Percentiles rank a stretch among this genome's conserved stretches.
phyloP scores from a whole-genome alignment of 2,329 filamentous ascomycete genomes.

The Aspergillus aculeatus region DNA sequence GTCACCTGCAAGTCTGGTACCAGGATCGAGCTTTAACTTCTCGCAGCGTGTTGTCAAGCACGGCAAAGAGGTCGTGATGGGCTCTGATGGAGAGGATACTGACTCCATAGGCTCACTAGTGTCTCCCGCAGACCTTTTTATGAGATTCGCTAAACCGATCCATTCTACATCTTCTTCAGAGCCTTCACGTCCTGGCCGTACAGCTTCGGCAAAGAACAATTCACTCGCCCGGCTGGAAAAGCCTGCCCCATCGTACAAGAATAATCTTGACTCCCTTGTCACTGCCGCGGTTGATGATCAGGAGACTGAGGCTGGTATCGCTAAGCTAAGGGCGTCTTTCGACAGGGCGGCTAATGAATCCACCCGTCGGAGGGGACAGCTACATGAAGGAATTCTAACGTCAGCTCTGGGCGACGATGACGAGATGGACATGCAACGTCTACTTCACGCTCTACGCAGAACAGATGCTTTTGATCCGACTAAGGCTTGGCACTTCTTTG shows the following conservation, averaged over 20 bases:
- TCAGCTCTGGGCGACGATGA: constrained; percentile 48
- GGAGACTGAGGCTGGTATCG: constrained; percentile 55
- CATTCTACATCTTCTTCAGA: constrained; percentile 6
- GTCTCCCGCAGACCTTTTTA: constrained; percentile 54
- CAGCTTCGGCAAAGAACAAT: constrained; percentile 19
- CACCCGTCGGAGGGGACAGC: constrained; percentile 10
- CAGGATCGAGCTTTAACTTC: constrained; percentile 25
- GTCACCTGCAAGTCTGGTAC: constrained; percentile 20
- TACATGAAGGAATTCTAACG: constrained; percentile 44
- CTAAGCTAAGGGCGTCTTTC: constrained; percentile 37
- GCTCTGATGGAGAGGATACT: constrained; percentile 70
- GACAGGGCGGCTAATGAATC: constrained; percentile 7
- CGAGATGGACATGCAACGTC: constrained; percentile 44
- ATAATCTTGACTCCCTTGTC: constrained; percentile 62
- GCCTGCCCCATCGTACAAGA: constrained; percentile 55
- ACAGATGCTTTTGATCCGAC: constrained; percentile 58
- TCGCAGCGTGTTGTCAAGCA: constrained; percentile 57
- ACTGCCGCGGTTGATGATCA: constrained; percentile 60
- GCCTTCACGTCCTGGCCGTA: constrained; percentile 16
- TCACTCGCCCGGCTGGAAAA: constrained; percentile 8
- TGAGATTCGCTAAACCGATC: constrained; percentile 21
- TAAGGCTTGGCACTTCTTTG: constrained; percentile 60
- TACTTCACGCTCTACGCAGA: constrained; percentile 58
- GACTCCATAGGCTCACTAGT: constrained; percentile 57
- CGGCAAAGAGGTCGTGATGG: constrained; percentile 56